phyloP scores from a whole-genome alignment of 1,284 basidiomycete genomes.

The Naganishia cerealis region DNA sequence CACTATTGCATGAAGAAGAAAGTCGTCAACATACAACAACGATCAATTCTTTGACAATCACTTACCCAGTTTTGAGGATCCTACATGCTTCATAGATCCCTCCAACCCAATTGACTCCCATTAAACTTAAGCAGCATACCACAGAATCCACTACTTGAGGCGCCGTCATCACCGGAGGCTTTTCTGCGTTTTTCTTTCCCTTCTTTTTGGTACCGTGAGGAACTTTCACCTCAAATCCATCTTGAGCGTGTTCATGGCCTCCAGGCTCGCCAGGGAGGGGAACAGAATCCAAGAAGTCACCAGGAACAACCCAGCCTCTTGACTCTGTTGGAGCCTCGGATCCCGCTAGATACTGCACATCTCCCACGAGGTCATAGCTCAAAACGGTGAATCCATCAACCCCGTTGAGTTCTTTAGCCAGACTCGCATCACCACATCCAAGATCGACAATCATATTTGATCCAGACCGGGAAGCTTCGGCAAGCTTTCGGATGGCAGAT shows the following conservation, averaged over 20 bases:
- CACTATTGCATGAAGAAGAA: conserved; percentile 59
- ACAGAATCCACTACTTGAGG: conserved; percentile 77
- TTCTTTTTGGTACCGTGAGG: background rate
- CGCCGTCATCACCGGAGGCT: background rate
- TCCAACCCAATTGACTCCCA: conserved; percentile 94
- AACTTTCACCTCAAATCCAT: conserved; percentile 4
- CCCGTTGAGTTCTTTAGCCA: conserved; percentile 72
- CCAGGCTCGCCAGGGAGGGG: conserved; percentile 39
- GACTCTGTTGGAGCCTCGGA: conserved; percentile 7
- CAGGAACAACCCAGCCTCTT: conserved; percentile 34
- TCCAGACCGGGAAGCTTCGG: conserved; percentile 55
- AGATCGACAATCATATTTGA: conserved; percentile 83
- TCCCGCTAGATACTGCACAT: conserved; percentile 49
- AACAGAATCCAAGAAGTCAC: conserved; percentile 34
- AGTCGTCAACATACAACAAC: background rate
- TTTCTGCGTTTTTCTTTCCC: background rate
- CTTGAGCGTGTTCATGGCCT: conserved; percentile 19
- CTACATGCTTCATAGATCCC: conserved; percentile 87
- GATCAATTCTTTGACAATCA: conserved; percentile 32
- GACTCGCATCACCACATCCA: conserved; percentile 89
- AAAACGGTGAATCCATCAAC: conserved; percentile 62
- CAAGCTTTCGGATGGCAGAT: conserved; percentile 54
- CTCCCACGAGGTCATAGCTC: conserved; percentile 77
- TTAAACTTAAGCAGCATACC: conserved; percentile 90
- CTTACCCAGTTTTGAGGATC: conserved; percentile 75